Evolutionary conservation across 2,329 filamentous ascomycete species (phyloP), one percentile per base, ranked within the genome.

Genomic region (Endoconidiophora laricicola): DNA sequence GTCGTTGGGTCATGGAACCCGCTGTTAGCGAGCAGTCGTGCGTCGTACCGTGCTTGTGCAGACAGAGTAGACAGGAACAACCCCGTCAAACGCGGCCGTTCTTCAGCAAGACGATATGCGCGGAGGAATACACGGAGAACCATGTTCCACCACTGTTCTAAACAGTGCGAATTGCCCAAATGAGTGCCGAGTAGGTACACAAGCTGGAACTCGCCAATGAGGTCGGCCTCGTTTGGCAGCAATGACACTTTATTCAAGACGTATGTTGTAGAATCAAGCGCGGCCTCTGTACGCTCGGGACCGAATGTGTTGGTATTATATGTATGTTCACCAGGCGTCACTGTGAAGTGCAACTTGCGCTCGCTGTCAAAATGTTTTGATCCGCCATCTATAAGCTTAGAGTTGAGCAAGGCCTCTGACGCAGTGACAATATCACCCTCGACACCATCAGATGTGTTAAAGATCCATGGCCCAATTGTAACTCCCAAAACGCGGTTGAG

Each of bases 81-180:
- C 2, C 61, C 61, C 9, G 66, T 66, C 29, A 80, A 66, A 0
- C 54, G 49, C 0, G 76, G 74, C 2, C 63, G 62, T 3, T 59
- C 57, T 20, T 62, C 52, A 0, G 66, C 62, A 1, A 80, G 68
- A 7, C 57, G 55, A 57, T 70, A 69, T 2, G 73, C 69, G 23
- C 69, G 68, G 44, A 80, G 66, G 9, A 77, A 57, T 33, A 78
- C 58, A 44, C 65, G 68, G 38, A 72, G 65, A 3, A 71, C 60
- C 54, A 77, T 67, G 56, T 76, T 68, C 65, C 70, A 74, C 77
- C 76, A 81, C 54, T 81, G 76, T 54, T 78, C 73, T 41, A 78
- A 64, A 55, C 76, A 80, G 6, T 73, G 66, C 40, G 72, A 63
- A 58, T 78, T 81, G 39, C 72, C 70, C 1, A 80, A 68, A 49